Evolutionary conservation across 1,139 yeast species (phyloP).

Genomic region (Hyphopichia buzzinii): DNA sequence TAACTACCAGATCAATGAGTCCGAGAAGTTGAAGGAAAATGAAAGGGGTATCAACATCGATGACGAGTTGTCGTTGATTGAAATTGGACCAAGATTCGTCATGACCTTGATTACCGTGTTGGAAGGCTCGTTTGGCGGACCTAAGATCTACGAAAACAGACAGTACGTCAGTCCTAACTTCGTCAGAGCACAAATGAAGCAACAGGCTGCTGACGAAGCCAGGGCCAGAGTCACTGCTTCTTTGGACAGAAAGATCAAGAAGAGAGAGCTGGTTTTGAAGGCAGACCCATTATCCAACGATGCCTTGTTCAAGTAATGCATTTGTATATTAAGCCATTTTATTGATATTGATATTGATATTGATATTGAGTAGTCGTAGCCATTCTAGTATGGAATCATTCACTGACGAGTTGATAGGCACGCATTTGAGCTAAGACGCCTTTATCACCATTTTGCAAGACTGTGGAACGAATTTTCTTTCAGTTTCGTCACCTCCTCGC

Average conservation of each 20-base stretch:
- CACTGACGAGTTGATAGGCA: too few relatives aligned
- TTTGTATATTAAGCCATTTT: too few relatives aligned
- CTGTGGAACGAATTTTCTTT: too few relatives aligned
- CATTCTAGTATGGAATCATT: too few relatives aligned
- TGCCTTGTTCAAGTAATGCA: constrained; percentile 57
- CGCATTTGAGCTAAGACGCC: too few relatives aligned
- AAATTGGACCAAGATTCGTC: constrained; percentile 96
- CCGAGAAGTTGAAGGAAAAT: constrained; percentile 50
- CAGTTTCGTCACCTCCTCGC: too few relatives aligned
- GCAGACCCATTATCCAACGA: constrained; percentile 86
- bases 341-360: too few relatives aligned
- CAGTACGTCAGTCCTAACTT: constrained; percentile 95
- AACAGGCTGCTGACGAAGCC: constrained; percentile 79
- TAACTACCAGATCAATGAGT: constrained; percentile 88
- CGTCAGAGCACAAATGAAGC: constrained; percentile 85
- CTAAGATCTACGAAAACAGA: constrained; percentile 94
- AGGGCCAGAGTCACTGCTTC: constrained; percentile 78
- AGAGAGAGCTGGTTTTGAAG: constrained; percentile 71
- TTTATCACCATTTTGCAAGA: too few relatives aligned
- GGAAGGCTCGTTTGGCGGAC: constrained; percentile 98
- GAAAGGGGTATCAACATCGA: constrained; percentile 26
- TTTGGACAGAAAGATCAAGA: constrained; percentile 67
- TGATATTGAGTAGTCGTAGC: too few relatives aligned
- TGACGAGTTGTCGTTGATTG: constrained; percentile 73
- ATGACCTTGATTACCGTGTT: constrained; percentile 87